These are phyloP conservation scores for Coniferiporia sulphurascens DNA, from an alignment of 1,284 basidiomycete genomes.

Conservation along the genomic window DNA sequence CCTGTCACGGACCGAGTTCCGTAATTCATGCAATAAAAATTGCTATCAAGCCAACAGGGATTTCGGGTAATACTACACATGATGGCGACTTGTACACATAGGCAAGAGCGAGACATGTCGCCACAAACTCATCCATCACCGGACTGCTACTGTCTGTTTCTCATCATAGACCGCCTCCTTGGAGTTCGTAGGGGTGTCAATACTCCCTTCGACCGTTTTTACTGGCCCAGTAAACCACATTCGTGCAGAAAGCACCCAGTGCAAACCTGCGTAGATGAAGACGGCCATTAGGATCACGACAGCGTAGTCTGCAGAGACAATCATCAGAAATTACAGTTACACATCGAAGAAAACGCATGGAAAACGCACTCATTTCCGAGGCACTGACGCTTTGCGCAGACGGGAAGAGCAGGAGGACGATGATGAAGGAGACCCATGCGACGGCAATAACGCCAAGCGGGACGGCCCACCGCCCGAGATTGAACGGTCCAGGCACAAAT, in stretches of 20 bases:
- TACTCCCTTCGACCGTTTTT: conserved; percentile 38
- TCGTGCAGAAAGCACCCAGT: conserved; percentile 61
- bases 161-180: neutral
- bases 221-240: conserved; percentile 71
- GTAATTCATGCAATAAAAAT: too few species aligned
- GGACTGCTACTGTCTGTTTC: too few species aligned
- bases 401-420: conserved; percentile 59
- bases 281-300: conserved; percentile 61
- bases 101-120: too few species aligned
- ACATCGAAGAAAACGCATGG: conserved; percentile 8
- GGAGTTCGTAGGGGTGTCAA: neutral
- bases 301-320: conserved; percentile 47
- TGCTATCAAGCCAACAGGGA: too few species aligned
- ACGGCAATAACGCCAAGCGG: conserved; percentile 58
- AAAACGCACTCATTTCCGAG: conserved; percentile 48
- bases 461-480: conserved; percentile 53
- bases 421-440: conserved; percentile 61
- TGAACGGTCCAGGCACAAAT: conserved; percentile 54
- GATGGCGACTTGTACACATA: too few species aligned
- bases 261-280: conserved; percentile 56
- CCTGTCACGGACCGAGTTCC: too few species aligned
- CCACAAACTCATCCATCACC: too few species aligned
- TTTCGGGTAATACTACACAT: too few species aligned
- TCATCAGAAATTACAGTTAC: neutral
- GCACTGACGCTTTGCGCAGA: conserved; percentile 37